Evolutionary conservation across 2,329 filamentous ascomycete species (phyloP).

Genomic region (Teratosphaeria epicoccoides): DNA sequence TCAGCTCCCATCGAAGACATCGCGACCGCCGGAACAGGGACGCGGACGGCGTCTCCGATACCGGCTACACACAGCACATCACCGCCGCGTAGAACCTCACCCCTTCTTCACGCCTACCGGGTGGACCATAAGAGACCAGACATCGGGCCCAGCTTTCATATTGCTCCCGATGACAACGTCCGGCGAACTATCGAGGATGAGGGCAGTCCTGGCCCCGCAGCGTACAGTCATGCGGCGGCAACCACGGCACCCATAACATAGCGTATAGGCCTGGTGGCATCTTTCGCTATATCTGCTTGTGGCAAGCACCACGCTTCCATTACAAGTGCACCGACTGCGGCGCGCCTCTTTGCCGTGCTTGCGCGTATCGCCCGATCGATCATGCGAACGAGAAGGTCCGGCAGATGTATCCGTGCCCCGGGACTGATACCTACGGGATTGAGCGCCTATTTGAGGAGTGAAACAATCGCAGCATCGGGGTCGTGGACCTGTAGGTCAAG

Average conservation of each 20-base stretch:
- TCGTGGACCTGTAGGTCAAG: no score
- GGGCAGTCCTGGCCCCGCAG: not conserved
- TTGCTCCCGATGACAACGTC: conserved; percentile 1
- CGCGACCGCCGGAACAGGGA: not conserved
- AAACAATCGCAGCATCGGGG: no score
- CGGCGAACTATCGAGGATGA: not conserved
- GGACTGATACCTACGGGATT: not conserved
- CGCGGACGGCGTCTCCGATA: not conserved
- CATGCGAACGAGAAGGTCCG: not conserved
- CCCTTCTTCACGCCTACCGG: no score
- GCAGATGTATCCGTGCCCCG: not conserved
- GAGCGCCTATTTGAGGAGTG: not conserved
- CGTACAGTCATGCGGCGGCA: not conserved
- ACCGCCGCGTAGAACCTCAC: no score
- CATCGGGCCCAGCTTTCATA: conserved; percentile 1
- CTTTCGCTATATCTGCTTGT: not conserved
- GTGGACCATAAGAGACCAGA: not conserved
- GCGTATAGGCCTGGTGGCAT: not conserved
- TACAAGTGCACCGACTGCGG: not conserved
- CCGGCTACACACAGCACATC: not conserved
- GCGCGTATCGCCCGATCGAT: not conserved
- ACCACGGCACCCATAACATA: no score
- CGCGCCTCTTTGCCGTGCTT: not conserved
- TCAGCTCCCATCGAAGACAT: not conserved
- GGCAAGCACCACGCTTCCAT: not conserved